Evolutionary conservation across 148 eudicot genomes (phyloP), one percentile per base, ranked within the genome.

Genomic region (Cornus florida): DNA sequence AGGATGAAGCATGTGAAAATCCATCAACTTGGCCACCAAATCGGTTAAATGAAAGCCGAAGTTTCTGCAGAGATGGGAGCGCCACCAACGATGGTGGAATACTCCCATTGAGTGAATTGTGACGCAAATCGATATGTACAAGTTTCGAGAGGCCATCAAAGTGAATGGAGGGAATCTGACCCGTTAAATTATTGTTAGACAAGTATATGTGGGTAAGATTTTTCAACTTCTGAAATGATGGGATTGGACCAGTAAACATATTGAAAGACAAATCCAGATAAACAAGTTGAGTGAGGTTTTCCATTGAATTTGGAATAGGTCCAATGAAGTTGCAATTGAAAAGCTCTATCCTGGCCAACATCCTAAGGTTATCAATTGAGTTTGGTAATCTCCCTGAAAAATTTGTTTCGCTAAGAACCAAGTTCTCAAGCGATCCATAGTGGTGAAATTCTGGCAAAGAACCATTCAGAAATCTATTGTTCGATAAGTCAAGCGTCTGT

Each of bases 181-280:
- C 84, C 28, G 64, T 81, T 35, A 81, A 75, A 7, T 57, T 50
- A 70, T 78, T 84, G 7, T 0, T 38, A 22, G 81, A 74, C 1
- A 83, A 68, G 75, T 78, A 65, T 67, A 83, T 48, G 64, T 75
- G 65, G 19, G 32, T 69, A 3, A 84, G 71, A 67, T 80, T 84
- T 72, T 68, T 77, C 17, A 33, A 41, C 22, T 38, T 14, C 5
- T 74, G 43, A 13, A 83, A 71, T 9, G 76, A 71, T 50, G 86
- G 86, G 8, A 80, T 73, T 23, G 59, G 67, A 23, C 78, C 81
- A 1, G 31, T 23, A 22, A 78, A 78, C 0, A 2, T 35, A 50
- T 70, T 78, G 38, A 11, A 31, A 10, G 74, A 57, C 14, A 78
- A 24, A 39, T 69, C 74, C 67, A 78, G 20, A 57, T 53, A 35